Percentiles rank a stretch among this genome's conserved stretches.
phyloP scores from a whole-genome alignment of 2,329 filamentous ascomycete species.

The Diaporthe velutina region DNA sequence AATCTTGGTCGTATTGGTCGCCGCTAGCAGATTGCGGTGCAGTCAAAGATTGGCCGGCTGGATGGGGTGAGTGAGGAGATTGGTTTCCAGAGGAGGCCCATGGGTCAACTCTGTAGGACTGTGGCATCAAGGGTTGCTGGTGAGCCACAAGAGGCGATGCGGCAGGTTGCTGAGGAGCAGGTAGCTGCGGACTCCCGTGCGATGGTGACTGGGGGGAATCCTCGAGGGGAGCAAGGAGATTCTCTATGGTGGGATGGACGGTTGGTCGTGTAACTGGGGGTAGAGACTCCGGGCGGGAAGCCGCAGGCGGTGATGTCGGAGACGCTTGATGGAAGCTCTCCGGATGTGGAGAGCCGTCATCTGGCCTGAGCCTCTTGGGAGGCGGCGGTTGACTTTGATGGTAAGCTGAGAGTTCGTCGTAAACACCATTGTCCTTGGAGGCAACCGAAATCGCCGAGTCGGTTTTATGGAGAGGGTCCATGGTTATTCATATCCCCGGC shows the following conservation, averaged over 20 bases:
- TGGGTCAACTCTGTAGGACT: neutral
- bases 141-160: neutral
- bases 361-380: conserved; percentile 10
- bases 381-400: conserved; percentile 4
- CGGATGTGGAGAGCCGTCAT: neutral
- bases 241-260: conserved; percentile 6
- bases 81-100: neutral
- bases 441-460: conserved; percentile 41
- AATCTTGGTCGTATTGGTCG: conserved; percentile 40
- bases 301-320: neutral
- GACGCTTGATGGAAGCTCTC: neutral
- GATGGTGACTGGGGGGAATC: neutral
- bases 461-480: conserved; percentile 40
- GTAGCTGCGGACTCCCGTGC: neutral
- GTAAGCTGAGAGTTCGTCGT: conserved; percentile 10
- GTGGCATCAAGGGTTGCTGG: conserved; percentile 11
- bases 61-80: neutral
- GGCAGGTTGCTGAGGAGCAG: neutral
- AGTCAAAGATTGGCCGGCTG: neutral
- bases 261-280: conserved; percentile 21
- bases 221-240: conserved; percentile 28
- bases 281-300: conserved; percentile 3
- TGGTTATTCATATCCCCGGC: conserved; percentile 16
- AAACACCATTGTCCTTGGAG: conserved; percentile 31
- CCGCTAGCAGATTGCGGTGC: neutral